Percentiles rank a stretch among this genome's conserved stretches.
phyloP scores from a whole-genome alignment of 2,329 filamentous ascomycete species.

The Colletotrichum orbiculare region DNA sequence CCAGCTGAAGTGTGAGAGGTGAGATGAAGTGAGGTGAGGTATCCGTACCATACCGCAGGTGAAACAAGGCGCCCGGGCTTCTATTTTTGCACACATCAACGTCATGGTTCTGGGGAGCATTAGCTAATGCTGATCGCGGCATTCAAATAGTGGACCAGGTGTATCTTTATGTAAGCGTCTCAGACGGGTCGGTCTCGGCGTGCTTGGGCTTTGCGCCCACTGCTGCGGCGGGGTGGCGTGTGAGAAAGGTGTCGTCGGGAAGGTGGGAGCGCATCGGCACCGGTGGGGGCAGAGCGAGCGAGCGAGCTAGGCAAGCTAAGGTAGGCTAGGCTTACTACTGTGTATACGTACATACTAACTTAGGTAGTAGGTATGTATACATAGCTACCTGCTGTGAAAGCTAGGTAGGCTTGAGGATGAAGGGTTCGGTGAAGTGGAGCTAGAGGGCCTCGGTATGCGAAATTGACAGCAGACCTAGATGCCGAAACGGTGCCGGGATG shows the following conservation, averaged over 20 bases:
- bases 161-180: constrained; percentile 27
- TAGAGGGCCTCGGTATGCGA: no score
- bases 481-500: constrained; percentile 31
- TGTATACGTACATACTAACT: no score
- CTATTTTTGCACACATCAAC: constrained; percentile 32
- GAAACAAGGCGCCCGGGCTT: constrained; percentile 32
- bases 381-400: no score
- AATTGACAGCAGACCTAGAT: background rate
- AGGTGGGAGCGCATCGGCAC: constrained; percentile 29
- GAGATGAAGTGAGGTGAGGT: no score
- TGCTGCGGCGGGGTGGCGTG: constrained; percentile 2
- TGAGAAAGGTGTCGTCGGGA: constrained; percentile 10
- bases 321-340: no score
- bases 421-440: no score
- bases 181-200: background rate
- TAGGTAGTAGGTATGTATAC: no score
- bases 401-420: no score
- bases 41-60: constrained; percentile 5
- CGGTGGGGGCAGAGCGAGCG: constrained; percentile 19
- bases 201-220: background rate
- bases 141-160: background rate
- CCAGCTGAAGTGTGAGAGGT: no score
- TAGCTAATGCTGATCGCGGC: constrained; percentile 28
- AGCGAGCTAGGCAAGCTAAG: background rate
- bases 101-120: constrained; percentile 22